Base-by-base conservation (phyloP, 129 eudicot species). In the Smallanthus sonchifolius region DNA sequence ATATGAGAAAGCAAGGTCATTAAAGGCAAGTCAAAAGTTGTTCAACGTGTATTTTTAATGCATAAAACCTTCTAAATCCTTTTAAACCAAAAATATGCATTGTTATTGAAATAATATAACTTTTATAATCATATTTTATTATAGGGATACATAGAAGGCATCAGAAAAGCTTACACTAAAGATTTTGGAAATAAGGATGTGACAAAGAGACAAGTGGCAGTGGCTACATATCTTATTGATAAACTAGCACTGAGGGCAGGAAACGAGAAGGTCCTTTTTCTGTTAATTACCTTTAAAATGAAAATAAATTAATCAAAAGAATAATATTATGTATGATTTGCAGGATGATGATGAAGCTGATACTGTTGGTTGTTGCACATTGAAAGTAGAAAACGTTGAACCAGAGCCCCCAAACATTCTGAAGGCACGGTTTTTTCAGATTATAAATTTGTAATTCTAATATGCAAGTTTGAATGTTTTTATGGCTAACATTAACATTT, bases 291-390 rank as follows among this genome's bases (percentile, higher is more conserved):
- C 54, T 42, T 40, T 36, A 40, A 59, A 40, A 40, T 66, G 30
- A 66, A 64, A n/a, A 64, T n/a, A 38, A 64, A 7, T 64, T 15
- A 64, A 6, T 62, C 15, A 37, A 64, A 64, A 64, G 7, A 16
- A 70, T 10, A 65, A 28, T 65, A 42, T 57, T 43, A 17, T 55
- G 62, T 79, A 72, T 56, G 74, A 5, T 65, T 65, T 83, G 51
- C 85, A 95, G 99, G 99, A 95, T 82, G 99, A 95, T 74, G 99
- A 95, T 72, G 99, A 95, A 86, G 99, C 99, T 73, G 99, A 95
- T 75, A 95, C 99, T 52, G 99, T 95, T 86, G 99, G 99, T 84
- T 95, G 99, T 77, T 95, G 99, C 78, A 95, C 99, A 2, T 77
- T 95, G 79, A 95, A 95, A 84, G 94, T 88, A 17, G 99, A 91